phyloP scores from a whole-genome alignment of 495 filamentous ascomycete genomes.

The Penicillium cosmopolitanum region DNA sequence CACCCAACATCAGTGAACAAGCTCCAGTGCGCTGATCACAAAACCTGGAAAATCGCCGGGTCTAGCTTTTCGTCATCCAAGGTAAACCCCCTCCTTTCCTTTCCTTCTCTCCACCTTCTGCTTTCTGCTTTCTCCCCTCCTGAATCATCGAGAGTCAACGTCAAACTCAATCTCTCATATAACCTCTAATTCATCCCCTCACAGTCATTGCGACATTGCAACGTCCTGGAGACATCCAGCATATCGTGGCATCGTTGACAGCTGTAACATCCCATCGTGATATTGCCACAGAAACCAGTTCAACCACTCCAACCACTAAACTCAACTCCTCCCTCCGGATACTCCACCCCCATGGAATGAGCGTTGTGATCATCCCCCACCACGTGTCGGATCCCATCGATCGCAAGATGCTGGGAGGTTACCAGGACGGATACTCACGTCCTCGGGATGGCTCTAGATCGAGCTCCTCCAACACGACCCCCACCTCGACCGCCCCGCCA shows the following conservation, averaged over 20 bases:
- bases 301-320: too few relatives aligned
- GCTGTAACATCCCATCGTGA: background rate
- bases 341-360: slow-evolving; percentile 26
- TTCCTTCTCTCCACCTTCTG: slow-evolving; percentile 12
- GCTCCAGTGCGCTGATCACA: background rate
- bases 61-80: slow-evolving; percentile 30
- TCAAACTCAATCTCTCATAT: too few relatives aligned
- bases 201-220: too few relatives aligned
- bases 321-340: background rate
- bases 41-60: slow-evolving; percentile 7
- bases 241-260: background rate
- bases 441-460: slow-evolving; percentile 36
- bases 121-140: slow-evolving; percentile 19
- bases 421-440: slow-evolving; percentile 45
- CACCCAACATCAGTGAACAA: background rate
- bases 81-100: slow-evolving; percentile 19
- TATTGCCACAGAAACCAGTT: background rate
- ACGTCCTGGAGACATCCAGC: background rate
- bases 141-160: too few relatives aligned
- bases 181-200: too few relatives aligned
- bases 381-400: slow-evolving; percentile 49
- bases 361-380: slow-evolving; percentile 46
- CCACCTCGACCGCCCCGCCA: slow-evolving; percentile 48
- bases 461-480: slow-evolving; percentile 42
- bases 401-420: slow-evolving; percentile 55